A percentile compares a stretch with the other conserved stretches of the same genome.
Evolutionary conservation across 768 basidiomycete genomes (phyloP).

Genomic region (Boletus pseudo-olivaceus): DNA sequence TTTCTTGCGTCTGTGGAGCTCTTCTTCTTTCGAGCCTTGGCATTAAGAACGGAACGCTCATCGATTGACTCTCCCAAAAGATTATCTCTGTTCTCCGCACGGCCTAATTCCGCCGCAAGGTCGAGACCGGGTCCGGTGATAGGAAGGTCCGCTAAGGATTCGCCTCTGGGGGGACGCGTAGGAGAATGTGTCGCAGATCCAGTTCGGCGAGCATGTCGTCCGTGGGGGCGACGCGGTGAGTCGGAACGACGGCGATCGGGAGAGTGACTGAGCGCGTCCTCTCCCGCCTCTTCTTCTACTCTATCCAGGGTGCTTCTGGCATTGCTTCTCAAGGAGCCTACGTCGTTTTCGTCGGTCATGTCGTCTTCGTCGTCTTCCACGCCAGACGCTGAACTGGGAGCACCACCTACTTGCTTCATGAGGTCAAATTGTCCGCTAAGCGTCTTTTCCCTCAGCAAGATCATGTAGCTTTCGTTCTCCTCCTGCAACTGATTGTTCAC

Average conservation of each 20-base stretch:
- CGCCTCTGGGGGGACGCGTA: constrained; percentile 50
- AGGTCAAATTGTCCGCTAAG: constrained; percentile 85
- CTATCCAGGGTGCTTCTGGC: constrained; percentile 58
- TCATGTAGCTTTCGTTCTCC: constrained; percentile 97
- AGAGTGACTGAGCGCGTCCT: constrained; percentile 41
- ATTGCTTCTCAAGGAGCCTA: constrained; percentile 54
- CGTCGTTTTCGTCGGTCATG: constrained; percentile 41
- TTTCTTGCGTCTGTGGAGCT: constrained; percentile 30
- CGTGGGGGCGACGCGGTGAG: constrained; percentile 39
- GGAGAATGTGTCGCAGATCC: constrained; percentile 52
- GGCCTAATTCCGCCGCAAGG: constrained; percentile 86
- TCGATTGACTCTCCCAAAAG: constrained; percentile 54
- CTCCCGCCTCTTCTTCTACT: constrained; percentile 50
- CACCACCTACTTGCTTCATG: constrained; percentile 60
- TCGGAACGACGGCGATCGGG: constrained; percentile 37
- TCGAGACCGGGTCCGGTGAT: constrained; percentile 88
- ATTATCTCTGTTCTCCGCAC: constrained; percentile 86
- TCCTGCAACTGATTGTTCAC: constrained; percentile 88
- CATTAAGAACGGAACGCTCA: constrained; percentile 42
- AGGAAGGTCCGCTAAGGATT: constrained; percentile 81
- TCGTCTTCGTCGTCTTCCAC: constrained; percentile 34
- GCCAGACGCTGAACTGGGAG: constrained; percentile 38
- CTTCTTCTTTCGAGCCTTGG: constrained; percentile 47
- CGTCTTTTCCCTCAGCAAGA: constrained; percentile 87
- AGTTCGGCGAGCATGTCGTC: constrained; percentile 49